Base-by-base conservation (phyloP, 345 rosid species). In the Hypericum androsaemum region DNA sequence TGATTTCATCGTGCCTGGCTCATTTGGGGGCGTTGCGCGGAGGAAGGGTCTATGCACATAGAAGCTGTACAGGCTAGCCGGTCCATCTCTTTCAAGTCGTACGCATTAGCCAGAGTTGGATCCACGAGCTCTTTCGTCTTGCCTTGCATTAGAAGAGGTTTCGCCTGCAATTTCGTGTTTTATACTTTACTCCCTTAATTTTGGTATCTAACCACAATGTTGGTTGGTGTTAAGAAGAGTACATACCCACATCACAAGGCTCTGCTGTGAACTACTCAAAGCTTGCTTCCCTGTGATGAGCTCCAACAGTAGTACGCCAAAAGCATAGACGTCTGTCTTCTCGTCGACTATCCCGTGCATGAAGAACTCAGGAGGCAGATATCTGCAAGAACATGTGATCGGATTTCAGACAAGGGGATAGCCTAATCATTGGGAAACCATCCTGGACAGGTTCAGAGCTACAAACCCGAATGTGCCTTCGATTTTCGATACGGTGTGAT, bases 391-490 rank as follows among this genome's bases (percentile, higher is more conserved):
- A 63, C 55, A 50, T 10, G 38, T 43, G 49, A 41, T 62, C n/a
- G 63, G 12, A 10, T 6, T 49, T 12, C 17, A 5, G 13, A 12
- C 10, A 12, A 7, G 53, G 0, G 7, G 5, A 54, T 0, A 36
- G 11, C 16, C 5, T 42, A n/a, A 52, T 16, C 16, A 43, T 67
- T 45, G 42, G 57, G 60, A 68, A 53, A 50, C 7, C 15, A 39
- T 5, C 35, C 6, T 5, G 4, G 4, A 22, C 32, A 5, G 37
- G 52, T 54, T 61, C 35, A 37, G 50, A 48, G 52, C 16, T 43
- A 63, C 78, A 39, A 63, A 90, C 96, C 98, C 98, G 52, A 90
- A 87, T 67, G 98, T 90, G 76, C 96, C 96, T 80, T 90, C 95
- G 10, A 90, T 64, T 69, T 82, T 77, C 0, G 81, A 77, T 54